Percentiles rank a stretch among this genome's conserved stretches.
Evolutionary conservation across 805 yeast species (phyloP).

Genomic region (Saccharomycopsis microspora): DNA sequence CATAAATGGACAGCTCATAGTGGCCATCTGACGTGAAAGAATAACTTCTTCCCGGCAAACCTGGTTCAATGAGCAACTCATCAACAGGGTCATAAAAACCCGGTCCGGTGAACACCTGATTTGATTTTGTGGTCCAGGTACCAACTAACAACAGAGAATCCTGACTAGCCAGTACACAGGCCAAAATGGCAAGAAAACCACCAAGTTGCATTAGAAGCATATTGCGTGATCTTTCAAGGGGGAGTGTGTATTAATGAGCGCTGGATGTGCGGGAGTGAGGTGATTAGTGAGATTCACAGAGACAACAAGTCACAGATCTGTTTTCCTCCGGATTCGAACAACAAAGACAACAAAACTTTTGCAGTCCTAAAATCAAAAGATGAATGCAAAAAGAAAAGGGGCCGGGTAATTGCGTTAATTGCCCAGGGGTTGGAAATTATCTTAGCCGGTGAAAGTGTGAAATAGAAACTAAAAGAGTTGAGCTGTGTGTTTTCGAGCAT

Average conservation of each 20-base stretch:
- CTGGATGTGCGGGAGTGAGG: not conserved
- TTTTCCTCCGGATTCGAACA: no score
- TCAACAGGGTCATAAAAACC: slow-evolving; percentile 94
- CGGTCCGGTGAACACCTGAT: slow-evolving; percentile 94
- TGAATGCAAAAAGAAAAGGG: no score
- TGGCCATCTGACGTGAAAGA: slow-evolving; percentile 89
- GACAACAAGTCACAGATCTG: not conserved
- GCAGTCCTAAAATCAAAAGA: no score
- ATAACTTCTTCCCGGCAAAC: slow-evolving; percentile 85
- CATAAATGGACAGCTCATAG: slow-evolving; percentile 83
- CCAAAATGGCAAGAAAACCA: not conserved
- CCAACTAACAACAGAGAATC: slow-evolving; percentile 29
- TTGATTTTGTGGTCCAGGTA: slow-evolving; percentile 92
- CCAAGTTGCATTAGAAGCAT: no score
- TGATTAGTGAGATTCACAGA: not conserved
- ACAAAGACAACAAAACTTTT: no score
- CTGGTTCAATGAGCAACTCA: slow-evolving; percentile 90
- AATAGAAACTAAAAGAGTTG: no score
- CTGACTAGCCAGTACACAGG: not conserved
- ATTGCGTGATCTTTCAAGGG: no score
- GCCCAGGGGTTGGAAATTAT: no score
- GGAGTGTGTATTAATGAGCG: no score
- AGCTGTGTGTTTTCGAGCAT: no score
- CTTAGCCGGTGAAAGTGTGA: no score
- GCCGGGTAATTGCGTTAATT: no score